Conservation (phyloP, 202 grass and related monocot species). For the Carex sylvatica region DNA sequence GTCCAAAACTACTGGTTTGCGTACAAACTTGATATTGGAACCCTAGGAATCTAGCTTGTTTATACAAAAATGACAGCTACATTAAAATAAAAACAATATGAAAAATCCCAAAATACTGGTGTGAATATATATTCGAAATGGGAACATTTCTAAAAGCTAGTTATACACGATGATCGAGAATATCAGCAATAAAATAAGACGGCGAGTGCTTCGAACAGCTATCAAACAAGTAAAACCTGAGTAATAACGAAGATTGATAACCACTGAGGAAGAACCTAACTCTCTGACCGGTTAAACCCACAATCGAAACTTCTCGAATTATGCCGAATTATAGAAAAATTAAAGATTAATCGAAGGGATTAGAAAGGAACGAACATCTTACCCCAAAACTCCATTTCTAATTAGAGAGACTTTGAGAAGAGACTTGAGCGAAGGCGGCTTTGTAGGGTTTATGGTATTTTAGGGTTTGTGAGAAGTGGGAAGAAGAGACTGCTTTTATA, state of each 20-base stretch:
- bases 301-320: background rate
- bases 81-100: background rate
- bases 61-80: background rate
- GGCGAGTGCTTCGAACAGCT: background rate
- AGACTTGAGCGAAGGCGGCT: conserved; percentile 1
- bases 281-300: background rate
- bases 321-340: background rate
- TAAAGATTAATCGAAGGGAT: background rate
- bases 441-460: conserved; percentile 19
- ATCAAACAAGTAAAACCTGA: background rate
- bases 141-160: background rate
- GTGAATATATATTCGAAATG: background rate
- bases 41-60: background rate
- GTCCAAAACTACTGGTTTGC: background rate
- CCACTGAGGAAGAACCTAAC: background rate
- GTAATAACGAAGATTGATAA: background rate
- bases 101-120: background rate
- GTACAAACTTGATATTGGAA: background rate
- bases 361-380: background rate
- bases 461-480: conserved; percentile 22
- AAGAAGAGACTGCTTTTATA: conserved; percentile 16
- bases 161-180: background rate
- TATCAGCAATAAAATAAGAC: background rate
- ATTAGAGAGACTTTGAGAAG: background rate
- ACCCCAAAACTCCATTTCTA: conserved; percentile 29